phyloP scores from a whole-genome alignment of 768 basidiomycete species.

The Rhodotorula kratochvilovae region DNA sequence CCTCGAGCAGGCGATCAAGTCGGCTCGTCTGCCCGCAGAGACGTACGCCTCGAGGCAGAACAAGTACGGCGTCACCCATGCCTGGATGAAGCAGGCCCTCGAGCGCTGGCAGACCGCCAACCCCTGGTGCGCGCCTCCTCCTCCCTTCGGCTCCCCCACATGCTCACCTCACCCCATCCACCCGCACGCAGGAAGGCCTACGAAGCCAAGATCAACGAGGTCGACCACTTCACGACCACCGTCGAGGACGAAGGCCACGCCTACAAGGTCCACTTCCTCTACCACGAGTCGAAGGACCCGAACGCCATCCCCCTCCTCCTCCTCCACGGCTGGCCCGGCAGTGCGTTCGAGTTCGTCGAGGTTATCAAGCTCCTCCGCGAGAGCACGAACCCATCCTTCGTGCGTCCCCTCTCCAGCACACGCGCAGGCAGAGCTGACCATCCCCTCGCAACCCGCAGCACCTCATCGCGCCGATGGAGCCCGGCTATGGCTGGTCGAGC shows the following conservation, averaged over 20 bases:
- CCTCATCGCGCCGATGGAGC: constrained; percentile 38
- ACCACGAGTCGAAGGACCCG: constrained; percentile 37
- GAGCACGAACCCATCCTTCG: constrained; percentile 23
- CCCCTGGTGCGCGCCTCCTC: constrained; percentile 24
- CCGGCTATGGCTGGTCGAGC: constrained; percentile 36
- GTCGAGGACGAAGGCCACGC: constrained; percentile 7
- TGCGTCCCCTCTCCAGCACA: neutral
- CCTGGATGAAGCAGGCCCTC: constrained; percentile 25
- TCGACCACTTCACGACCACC: constrained; percentile 36
- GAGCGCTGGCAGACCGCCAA: constrained; percentile 35
- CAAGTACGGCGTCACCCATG: constrained; percentile 24
- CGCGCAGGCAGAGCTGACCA: too few species aligned
- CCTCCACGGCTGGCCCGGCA: constrained; percentile 44
- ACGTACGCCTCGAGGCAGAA: constrained; percentile 17
- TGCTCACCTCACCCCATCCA: neutral
- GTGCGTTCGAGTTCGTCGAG: constrained; percentile 42
- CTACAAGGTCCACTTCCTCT: constrained; percentile 38
- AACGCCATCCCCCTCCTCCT: constrained; percentile 44
- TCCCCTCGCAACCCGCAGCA: neutral
- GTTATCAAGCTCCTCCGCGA: constrained; percentile 36
- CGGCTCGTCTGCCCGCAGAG: constrained; percentile 7
- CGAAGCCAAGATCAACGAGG: constrained; percentile 34
- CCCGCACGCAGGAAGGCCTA: constrained; percentile 14
- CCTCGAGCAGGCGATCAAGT: neutral
- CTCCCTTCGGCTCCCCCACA: too few species aligned